phyloP scores from a whole-genome alignment of 2,329 filamentous ascomycete species.

The Corynespora cassiicola region DNA sequence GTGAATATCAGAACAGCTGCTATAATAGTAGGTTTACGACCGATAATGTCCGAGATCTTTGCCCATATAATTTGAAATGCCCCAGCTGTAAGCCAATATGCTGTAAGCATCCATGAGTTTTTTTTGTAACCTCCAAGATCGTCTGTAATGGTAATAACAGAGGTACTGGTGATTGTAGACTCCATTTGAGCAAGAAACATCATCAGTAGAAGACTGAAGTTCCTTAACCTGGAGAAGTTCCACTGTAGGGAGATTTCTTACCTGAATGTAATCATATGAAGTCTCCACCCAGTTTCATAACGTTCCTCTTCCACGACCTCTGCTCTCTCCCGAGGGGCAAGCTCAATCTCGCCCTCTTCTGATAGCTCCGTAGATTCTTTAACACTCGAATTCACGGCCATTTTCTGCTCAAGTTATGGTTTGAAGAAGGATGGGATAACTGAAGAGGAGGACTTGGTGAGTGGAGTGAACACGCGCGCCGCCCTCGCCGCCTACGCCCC shows the following conservation, averaged over 20 bases:
- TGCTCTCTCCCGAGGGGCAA: too few species aligned
- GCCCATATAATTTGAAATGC: conserved; percentile 40
- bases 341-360: too few species aligned
- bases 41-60: conserved; percentile 39
- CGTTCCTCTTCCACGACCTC: too few species aligned
- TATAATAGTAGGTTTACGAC: conserved; percentile 32
- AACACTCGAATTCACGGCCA: too few species aligned
- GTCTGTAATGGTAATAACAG: conserved; percentile 5
- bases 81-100: conserved; percentile 6
- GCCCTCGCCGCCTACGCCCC: too few species aligned
- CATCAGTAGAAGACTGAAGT: neutral
- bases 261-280: conserved; percentile 1
- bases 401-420: too few species aligned
- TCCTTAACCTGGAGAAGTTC: neutral
- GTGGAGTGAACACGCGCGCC: too few species aligned
- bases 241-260: neutral
- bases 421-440: too few species aligned
- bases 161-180: conserved; percentile 5
- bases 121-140: conserved; percentile 4
- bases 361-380: too few species aligned
- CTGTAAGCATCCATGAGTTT: conserved; percentile 5
- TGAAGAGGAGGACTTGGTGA: too few species aligned
- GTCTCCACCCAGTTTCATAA: conserved; percentile 3
- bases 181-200: conserved; percentile 7
- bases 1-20: conserved; percentile 31